A percentile compares a stretch with the other conserved stretches of the same genome.
These are phyloP conservation scores for Coemansia biformis DNA, from an alignment of 192 early-diverging fungal species.

Conservation along the genomic window DNA sequence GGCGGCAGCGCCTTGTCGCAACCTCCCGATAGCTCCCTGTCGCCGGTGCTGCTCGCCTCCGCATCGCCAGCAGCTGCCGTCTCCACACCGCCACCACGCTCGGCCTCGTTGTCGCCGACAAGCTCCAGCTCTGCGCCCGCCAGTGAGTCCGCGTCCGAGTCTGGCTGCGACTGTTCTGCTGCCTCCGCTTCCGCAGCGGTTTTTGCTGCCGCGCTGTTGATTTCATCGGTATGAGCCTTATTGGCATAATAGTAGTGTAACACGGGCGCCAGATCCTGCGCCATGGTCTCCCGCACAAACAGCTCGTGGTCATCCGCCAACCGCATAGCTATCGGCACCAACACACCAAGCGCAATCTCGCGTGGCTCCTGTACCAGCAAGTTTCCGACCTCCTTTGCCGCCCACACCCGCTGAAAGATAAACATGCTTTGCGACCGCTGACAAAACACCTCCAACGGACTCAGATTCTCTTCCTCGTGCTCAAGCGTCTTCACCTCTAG, in stretches of 20 bases:
- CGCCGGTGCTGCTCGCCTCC: too few relatives aligned
- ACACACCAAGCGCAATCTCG: slow-evolving; percentile 14
- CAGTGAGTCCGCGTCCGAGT: neutral
- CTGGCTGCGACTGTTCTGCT: neutral
- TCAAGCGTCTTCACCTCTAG: slow-evolving; percentile 33
- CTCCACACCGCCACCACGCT: too few relatives aligned
- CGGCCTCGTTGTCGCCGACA: neutral
- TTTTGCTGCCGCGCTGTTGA: neutral
- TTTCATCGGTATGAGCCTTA: slow-evolving; percentile 2
- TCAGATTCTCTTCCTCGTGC: slow-evolving; percentile 41
- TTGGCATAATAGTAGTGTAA: slow-evolving; percentile 39
- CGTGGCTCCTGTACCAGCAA: slow-evolving; percentile 12
- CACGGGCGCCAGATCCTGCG: slow-evolving; percentile 35
- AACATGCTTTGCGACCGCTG: slow-evolving; percentile 38
- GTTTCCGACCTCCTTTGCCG: slow-evolving; percentile 37
- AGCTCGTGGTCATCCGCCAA: slow-evolving; percentile 45
- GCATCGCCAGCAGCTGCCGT: too few relatives aligned
- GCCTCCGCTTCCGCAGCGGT: too few relatives aligned
- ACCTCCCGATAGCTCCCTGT: neutral
- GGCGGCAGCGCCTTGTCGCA: neutral
- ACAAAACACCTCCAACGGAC: slow-evolving; percentile 38
- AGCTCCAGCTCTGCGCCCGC: neutral
- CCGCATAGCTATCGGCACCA: slow-evolving; percentile 49
- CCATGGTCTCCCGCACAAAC: slow-evolving; percentile 51
- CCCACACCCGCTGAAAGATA: slow-evolving; percentile 51